phyloP scores from a whole-genome alignment of 768 basidiomycete species.

The Wakefieldia striispora region DNA sequence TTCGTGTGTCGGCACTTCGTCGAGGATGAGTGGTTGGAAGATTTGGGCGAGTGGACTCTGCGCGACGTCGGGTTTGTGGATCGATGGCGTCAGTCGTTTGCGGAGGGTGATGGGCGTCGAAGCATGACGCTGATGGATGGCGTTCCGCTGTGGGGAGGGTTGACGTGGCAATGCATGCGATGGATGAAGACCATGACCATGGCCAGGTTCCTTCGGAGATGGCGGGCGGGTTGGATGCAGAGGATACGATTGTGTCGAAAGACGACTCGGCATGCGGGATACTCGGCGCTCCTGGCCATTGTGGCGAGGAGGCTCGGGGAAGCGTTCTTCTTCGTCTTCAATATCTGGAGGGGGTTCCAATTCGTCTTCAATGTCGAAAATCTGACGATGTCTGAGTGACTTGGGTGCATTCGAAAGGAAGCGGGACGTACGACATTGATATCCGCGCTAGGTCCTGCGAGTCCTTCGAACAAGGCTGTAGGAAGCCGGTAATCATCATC shows the following conservation, averaged over 20 bases:
- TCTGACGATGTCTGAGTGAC: slow-evolving; percentile 36
- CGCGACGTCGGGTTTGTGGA: slow-evolving; percentile 21
- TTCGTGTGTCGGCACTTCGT: slow-evolving; percentile 39
- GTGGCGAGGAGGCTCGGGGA: slow-evolving; percentile 16
- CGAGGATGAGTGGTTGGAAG: slow-evolving; percentile 64
- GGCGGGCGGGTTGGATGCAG: slow-evolving; percentile 18
- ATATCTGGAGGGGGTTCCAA: slow-evolving; percentile 12
- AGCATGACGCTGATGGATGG: slow-evolving; percentile 9
- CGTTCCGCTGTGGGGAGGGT: slow-evolving; percentile 8
- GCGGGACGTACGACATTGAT: slow-evolving; percentile 62
- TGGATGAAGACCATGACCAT: slow-evolving; percentile 4
- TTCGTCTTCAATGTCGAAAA: slow-evolving; percentile 79
- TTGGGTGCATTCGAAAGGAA: not conserved
- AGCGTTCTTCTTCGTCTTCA: slow-evolving; percentile 8
- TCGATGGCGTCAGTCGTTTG: slow-evolving; percentile 20
- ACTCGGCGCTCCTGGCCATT: slow-evolving; percentile 26
- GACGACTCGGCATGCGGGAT: slow-evolving; percentile 34
- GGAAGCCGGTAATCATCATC: not conserved
- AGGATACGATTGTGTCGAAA: slow-evolving; percentile 24
- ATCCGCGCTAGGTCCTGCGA: slow-evolving; percentile 68
- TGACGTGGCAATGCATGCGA: not conserved
- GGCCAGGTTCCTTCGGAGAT: slow-evolving; percentile 21
- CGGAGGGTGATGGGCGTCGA: slow-evolving; percentile 17
- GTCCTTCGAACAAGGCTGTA: slow-evolving; percentile 77
- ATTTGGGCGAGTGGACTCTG: slow-evolving; percentile 69